Base-by-base conservation (phyloP, 1,139 yeast species). In the Geotrichum citri-aurantii region DNA sequence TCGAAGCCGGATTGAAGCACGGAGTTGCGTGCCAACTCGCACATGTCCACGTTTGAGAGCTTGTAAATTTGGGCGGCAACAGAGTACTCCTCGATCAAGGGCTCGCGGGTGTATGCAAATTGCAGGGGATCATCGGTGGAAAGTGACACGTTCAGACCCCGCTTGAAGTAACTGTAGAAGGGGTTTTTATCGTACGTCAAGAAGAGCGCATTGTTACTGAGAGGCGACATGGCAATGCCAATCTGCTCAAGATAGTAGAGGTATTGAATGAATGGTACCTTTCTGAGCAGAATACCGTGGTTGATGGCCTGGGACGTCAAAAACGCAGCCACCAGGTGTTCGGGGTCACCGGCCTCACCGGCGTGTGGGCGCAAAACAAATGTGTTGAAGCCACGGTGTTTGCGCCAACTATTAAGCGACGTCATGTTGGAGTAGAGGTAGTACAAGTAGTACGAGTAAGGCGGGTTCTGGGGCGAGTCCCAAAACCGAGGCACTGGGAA, bases 321-420 rank as follows among this genome's bases (percentile, higher is more conserved):
- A 69, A 88, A 95, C 0, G 99, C 95, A 59, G 93, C 81, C 50
- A 92, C 90, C 70, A 95, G 79, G 75, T 95, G 99, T 68, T 92
- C 98, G 1, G 99, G 97, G 68, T 95, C 98, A 58, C 99, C 99
- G 5, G 99, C 99, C 74, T 95, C 99, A 64, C 99, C 99, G 67
- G 97, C 89, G 72, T 95, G 99, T 1, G 99, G 99, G 68, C 99
- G 82, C 66, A 95, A 77, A 21, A 90, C 95, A 73, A 95, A 86
- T 0, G 98, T 92, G 70, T 89, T 92, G 74, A 82, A 88, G 0
- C 88, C 86, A 58, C 91, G 79, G 62, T 77, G 79, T 49, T 79
- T 75, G 73, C 99, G 83, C 81, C 93, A 85, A 64, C 85, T 83
- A 71, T 95, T 95, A 72, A 95, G 80, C 3, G 95, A 82, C 1